Evolutionary conservation across 257 asterid genomes (phyloP), one percentile per base, ranked within the genome.

Genomic region (Solanum habrochaites): DNA sequence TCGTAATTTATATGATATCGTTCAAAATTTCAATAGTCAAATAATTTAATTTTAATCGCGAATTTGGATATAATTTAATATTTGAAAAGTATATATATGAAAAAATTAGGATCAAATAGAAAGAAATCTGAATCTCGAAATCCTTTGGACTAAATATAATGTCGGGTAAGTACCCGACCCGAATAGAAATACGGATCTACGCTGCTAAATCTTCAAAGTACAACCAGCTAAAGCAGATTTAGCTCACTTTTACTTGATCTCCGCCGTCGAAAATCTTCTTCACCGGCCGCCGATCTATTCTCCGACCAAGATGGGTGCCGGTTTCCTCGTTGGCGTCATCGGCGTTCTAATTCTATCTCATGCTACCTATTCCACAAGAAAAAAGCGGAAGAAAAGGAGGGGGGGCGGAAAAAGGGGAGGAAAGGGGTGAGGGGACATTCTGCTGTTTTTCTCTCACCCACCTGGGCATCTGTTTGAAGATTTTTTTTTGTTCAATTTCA

Each of bases 301-400:
- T 21, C 70, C 70, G 62, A 32, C 25, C 82, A 89, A 56, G 23
- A 97, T 97, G 99, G 95, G 94, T 23, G 47, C 83, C 6, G 98
- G 98, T 31, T 94, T 94, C 92, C 85, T 89, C 89, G 92, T 94
- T 90, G 99, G 99, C 11, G 90, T 94, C 58, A 29, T 95, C 73
- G 99, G 98, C 82, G 94, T 95, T 90, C 80, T 95, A 72, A 90
- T 95, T 87, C 96, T 97, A 92, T 91, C 94, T 87, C 97, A 94
- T 93, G 87, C 91, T 43, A 91, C 93, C 47, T 90, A 93, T 90
- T 94, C 98, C 84, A 94, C 98, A 40, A n/a, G n/a, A n/a, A n/a
- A n/a, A n/a, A n/a, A n/a, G n/a, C n/a, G n/a, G n/a, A n/a, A n/a
- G n/a, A n/a, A n/a, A n/a, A n/a, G n/a, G n/a, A n/a, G n/a, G n/a